phyloP scores from a whole-genome alignment of 148 eudicot species.

The Chenopodium quinoa region DNA sequence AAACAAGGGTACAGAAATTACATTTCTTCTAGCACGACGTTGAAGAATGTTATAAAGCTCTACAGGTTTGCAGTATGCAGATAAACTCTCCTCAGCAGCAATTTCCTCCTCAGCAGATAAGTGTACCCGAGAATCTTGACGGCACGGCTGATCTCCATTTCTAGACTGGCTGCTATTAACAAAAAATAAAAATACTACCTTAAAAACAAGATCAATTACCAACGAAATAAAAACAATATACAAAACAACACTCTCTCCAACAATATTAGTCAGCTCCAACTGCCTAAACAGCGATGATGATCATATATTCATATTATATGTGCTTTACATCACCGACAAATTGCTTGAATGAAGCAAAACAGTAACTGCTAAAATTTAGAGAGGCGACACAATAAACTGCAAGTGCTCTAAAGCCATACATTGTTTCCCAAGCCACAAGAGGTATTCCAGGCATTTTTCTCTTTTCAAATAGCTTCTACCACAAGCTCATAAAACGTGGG shows the following conservation, averaged over 20 bases:
- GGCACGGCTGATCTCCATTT: conserved; percentile 73
- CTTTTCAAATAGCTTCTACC: conserved; percentile 10
- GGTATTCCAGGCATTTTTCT: conserved; percentile 90
- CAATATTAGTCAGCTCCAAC: neutral
- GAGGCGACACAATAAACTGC: conserved; percentile 8
- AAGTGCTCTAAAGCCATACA: conserved; percentile 36
- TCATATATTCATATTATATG: neutral
- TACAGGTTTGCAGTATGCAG: conserved; percentile 91
- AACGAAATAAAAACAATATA: neutral
- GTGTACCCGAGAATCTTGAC: conserved; percentile 60
- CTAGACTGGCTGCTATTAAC: conserved; percentile 59
- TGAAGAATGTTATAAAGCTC: conserved; percentile 95
- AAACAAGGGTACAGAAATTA: conserved; percentile 30
- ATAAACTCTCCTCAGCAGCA: conserved; percentile 81
- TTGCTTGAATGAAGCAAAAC: neutral
- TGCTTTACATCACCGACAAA: neutral
- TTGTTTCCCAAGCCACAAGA: conserved; percentile 74
- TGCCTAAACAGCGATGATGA: neutral
- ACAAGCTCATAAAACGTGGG: conserved; percentile 19
- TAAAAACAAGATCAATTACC: conserved; percentile 25
- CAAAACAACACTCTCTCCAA: neutral
- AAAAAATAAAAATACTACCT: conserved; percentile 17
- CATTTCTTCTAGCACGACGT: conserved; percentile 69
- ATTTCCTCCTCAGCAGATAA: conserved; percentile 78
- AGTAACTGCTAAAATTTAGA: neutral